Evolutionary conservation across 805 yeast species (phyloP), one percentile per base, ranked within the genome.

Genomic region (Candida ulmi): DNA sequence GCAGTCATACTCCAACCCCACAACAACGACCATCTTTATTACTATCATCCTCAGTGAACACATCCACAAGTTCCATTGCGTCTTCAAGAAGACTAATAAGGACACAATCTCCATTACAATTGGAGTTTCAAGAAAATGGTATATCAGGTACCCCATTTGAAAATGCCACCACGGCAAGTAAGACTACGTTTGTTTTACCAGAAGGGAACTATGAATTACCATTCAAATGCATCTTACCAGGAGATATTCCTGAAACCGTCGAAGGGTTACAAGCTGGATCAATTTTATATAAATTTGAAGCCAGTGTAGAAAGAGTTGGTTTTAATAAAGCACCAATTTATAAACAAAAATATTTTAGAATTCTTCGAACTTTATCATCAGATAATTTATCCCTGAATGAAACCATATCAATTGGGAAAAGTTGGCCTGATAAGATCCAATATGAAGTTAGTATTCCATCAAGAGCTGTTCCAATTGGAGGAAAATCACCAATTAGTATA

Each of bases 341-440:
- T 16, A 55, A 50, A 30, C 40, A 78, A 71, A 57, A 79, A 57
- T 86, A 83, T 50, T 57, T 91, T 12, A 74, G 96, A 31, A 81
- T 90, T 3, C 72, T 91, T 21, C 70, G 97, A 50, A 90, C 97
- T 0, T 65, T 90, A 41, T 78, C 95, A 5, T 71, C 86, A 2
- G 96, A 90, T 59, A 74, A 88, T 15, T 71, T 86, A 25, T 53
- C 66, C 5, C 66, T 84, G 17, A 73, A 88, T 0, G 96, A 90
- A 57, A 87, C 96, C 1, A 82, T 88, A 46, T 85, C 91, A 0
- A 90, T 90, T 28, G 95, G 88, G 41, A 88, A 88, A 55, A 83
- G 88, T 4, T 87, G 96, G 95, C 91, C 95, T 2, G 69, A 76
- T 37, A 88, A 87, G 57, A 80, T 91, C 32, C 96, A 90, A 58